Base-by-base conservation (phyloP, 1,284 basidiomycete species). In the Apiotrichum gamsii region DNA sequence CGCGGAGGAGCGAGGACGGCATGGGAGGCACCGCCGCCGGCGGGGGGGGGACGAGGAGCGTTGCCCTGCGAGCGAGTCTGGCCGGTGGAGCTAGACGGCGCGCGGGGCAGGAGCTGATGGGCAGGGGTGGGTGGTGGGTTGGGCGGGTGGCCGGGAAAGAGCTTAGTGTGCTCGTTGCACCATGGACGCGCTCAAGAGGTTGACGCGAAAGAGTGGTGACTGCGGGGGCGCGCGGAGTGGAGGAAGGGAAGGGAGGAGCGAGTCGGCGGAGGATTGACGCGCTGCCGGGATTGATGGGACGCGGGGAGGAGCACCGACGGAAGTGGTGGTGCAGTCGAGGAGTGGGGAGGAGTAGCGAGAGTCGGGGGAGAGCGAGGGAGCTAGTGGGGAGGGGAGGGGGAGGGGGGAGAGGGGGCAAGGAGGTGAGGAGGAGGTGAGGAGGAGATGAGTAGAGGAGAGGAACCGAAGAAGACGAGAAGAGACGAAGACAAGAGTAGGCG, bases 1-100 rank as follows among this genome's bases (percentile, higher is more conserved):
- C 39, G 43, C 49, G 44, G 44, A 57, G 39, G 44, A 54, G 37
- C 43, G 47, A 46, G 50, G 56, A 42, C 52, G 56, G 43, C 56
- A 57, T 57, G 42, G 16, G 28, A 37, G 42, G 35, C 38, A 30
- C 34, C 24, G 43, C 37, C 43, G 51, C 42, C 24, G 50, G 28
- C 32, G 38, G 34, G 20, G 19, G 18, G 18, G 34, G 5, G 37
- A 30, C 32, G 24, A 25, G 24, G 25, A 29, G 25, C 6, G 8
- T 5, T n/a, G 24, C 24, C 16, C 3, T 4, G 23, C 24, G 31
- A 20, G 35, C 10, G n/a, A n/a, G n/a, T n/a, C n/a, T n/a, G n/a
- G n/a, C n/a, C n/a, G n/a, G n/a, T n/a, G 21, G 29, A 30, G 40
- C 31, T 24, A 33, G n/a, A 20, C 40, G 40, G 24, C 30, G 30